Base-by-base conservation (phyloP, 2,329 filamentous ascomycete genomes). In the Talaromyces sp. region DNA sequence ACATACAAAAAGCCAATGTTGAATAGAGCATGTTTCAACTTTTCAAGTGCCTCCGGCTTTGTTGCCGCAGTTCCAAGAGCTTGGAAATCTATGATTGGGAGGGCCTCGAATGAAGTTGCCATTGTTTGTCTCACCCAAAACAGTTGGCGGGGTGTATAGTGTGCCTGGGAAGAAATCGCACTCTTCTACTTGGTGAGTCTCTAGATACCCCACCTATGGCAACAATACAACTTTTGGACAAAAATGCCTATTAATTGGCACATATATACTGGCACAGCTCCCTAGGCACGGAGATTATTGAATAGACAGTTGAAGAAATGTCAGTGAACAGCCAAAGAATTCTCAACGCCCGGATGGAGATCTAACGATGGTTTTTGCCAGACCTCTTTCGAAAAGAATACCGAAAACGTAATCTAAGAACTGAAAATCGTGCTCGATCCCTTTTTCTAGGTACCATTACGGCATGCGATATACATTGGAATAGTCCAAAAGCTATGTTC, bases 1-100 rank as follows among this genome's bases (percentile, higher is more conserved):
- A 77, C 66, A 65, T 77, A 77, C 14, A 77, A 64, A 54, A 77
- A 77, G 3, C 75, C 75, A 2, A 76, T 74, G 3, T 72, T 62
- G 60, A 77, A 77, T 24, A 77, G 75, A 1, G 75, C 75, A 19
- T 76, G 65, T 24, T 72, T 73, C 6, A 77, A 65, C 24, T 72
- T 68, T 0, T 56, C 60, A 0, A 77, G 67, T 2, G 74, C 70
- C 4, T 68, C 69, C 2, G 63, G 16, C 60, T 71, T 74, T 0
- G 72, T 76, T 9, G 33, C 58, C 5, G 70, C 67, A 33, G 72
- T 62, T 5, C 66, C 68, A 1, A 77, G 64, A 27, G 69, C 70
- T 50, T 66, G 60, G 31, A 72, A 76, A 65, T 77, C 72, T 19
- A 77, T 45, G 3, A 57, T 50, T 22, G 62, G 62, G 2, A 63